These are phyloP conservation scores for Termitomyces sp. DNA, from an alignment of 768 basidiomycete species.

Conservation along the genomic window DNA sequence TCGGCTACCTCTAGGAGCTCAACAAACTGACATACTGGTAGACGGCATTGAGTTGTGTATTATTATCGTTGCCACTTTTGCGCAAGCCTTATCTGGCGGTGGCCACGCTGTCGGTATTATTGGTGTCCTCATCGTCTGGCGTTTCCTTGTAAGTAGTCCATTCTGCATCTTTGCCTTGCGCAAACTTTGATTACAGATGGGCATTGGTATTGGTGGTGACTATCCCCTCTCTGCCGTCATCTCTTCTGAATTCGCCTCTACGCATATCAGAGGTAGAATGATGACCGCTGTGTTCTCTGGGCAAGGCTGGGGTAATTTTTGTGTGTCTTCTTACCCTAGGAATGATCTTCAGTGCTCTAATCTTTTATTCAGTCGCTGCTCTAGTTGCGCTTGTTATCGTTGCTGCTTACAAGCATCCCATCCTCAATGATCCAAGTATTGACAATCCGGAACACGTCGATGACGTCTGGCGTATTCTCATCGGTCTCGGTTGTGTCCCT, in stretches of 20 bases:
- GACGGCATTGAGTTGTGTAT: slow-evolving; percentile 75
- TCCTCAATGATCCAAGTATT: slow-evolving; percentile 36
- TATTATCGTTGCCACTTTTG: slow-evolving; percentile 77
- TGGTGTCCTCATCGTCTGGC: slow-evolving; percentile 78
- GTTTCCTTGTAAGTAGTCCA: slow-evolving; percentile 51
- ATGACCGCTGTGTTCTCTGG: slow-evolving; percentile 86
- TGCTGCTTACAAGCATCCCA: slow-evolving; percentile 58
- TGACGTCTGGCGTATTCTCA: slow-evolving; percentile 80
- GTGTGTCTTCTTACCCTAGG: slow-evolving; percentile 31
- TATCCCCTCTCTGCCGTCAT: slow-evolving; percentile 86
- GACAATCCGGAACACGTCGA: slow-evolving; percentile 52
- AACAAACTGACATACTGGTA: slow-evolving; percentile 16
- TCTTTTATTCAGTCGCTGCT: slow-evolving; percentile 44
- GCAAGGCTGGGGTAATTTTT: slow-evolving; percentile 86
- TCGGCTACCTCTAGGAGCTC: slow-evolving; percentile 17
- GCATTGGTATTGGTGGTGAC: slow-evolving; percentile 89
- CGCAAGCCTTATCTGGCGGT: slow-evolving; percentile 68
- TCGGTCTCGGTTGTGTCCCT: slow-evolving; percentile 84
- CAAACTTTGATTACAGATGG: slow-evolving; percentile 39
- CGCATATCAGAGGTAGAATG: slow-evolving; percentile 71
- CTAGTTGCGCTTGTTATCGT: slow-evolving; percentile 63
- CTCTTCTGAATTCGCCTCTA: slow-evolving; percentile 83
- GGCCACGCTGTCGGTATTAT: slow-evolving; percentile 66
- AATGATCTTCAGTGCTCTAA: not conserved
- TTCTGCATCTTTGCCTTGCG: slow-evolving; percentile 18